A percentile compares a stretch with the other conserved stretches of the same genome.
Conservation (phyloP, 2,329 filamentous ascomycete species). For the Trichoderma atroviride region DNA sequence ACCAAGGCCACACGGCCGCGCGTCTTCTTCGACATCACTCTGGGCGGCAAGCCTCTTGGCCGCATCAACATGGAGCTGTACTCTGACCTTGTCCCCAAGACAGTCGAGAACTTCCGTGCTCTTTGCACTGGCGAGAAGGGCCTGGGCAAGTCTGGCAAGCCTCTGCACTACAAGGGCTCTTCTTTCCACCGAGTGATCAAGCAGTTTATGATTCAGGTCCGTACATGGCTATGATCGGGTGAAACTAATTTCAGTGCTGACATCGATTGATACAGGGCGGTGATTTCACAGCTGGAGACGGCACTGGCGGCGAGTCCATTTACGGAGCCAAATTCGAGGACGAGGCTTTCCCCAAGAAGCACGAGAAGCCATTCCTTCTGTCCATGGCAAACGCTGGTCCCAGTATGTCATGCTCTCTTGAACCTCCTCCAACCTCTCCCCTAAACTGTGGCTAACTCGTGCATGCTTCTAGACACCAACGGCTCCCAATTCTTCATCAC, state of each 20-base stretch:
- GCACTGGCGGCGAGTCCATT: constrained; percentile 94
- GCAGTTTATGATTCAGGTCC: constrained; percentile 82
- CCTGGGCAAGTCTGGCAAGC: constrained; percentile 75
- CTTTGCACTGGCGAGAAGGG: constrained; percentile 97
- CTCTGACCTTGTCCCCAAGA: constrained; percentile 81
- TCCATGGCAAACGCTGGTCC: constrained; percentile 98
- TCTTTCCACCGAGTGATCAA: constrained; percentile 97
- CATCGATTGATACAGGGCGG: constrained; percentile 63
- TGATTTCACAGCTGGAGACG: constrained; percentile 93
- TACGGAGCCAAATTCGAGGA: constrained; percentile 97
- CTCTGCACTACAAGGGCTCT: constrained; percentile 90
- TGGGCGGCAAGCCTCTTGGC: constrained; percentile 73
- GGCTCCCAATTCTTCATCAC: constrained; percentile 99
- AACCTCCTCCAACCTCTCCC: neutral
- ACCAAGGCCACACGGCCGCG: constrained; percentile 65
- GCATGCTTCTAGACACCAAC: constrained; percentile 70
- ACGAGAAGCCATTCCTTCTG: constrained; percentile 88
- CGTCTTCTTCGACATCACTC: constrained; percentile 91
- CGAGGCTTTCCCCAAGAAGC: constrained; percentile 91
- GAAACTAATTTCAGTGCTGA: neutral
- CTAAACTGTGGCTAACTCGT: neutral
- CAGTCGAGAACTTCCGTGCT: constrained; percentile 92
- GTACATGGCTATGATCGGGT: neutral
- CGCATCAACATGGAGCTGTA: constrained; percentile 86
- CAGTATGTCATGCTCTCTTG: constrained; percentile 54